phyloP scores from a whole-genome alignment of 2,329 filamentous ascomycete species.

The Didymosphaeria variabile region DNA sequence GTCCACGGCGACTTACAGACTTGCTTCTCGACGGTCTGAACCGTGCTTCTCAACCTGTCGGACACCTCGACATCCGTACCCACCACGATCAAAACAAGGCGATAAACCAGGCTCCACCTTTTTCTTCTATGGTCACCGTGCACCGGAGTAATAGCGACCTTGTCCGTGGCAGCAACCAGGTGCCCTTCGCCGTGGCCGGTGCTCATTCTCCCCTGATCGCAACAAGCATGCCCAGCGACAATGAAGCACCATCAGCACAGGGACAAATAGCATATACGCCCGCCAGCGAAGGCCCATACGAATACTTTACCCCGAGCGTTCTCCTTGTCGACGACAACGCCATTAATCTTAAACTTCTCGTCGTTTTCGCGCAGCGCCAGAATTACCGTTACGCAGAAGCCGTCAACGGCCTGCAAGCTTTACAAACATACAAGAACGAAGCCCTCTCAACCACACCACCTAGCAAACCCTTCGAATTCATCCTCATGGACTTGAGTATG shows the following conservation, averaged over 20 bases:
- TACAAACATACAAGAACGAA: constrained; percentile 35
- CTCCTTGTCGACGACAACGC: constrained; percentile 47
- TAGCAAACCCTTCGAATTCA: constrained; percentile 38
- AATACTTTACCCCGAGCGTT: constrained; percentile 42
- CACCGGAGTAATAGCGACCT: constrained; percentile 39
- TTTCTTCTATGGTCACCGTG: constrained; percentile 17
- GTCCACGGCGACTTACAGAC: constrained; percentile 38
- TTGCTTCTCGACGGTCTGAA: constrained; percentile 35
- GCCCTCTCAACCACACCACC: constrained; percentile 26
- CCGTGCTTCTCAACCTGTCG: constrained; percentile 25
- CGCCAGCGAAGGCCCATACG: constrained; percentile 11
- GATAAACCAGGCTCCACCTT: constrained; percentile 4
- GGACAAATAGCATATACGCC: constrained; percentile 7
- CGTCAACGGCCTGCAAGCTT: constrained; percentile 44
- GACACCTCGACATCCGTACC: constrained; percentile 26
- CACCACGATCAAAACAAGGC: constrained; percentile 23
- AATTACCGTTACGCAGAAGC: constrained; percentile 39
- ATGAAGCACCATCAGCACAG: neutral
- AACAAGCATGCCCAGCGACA: constrained; percentile 13
- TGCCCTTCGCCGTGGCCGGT: constrained; percentile 4
- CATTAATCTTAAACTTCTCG: constrained; percentile 47
- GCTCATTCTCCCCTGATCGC: constrained; percentile 19
- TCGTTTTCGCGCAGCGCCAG: constrained; percentile 53
- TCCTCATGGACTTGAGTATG: constrained; percentile 49
- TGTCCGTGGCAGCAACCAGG: constrained; percentile 10